A percentile compares a stretch with the other conserved stretches of the same genome.
Conservation (phyloP, 2,329 filamentous ascomycete genomes). For the Coleophoma crateriformis region DNA sequence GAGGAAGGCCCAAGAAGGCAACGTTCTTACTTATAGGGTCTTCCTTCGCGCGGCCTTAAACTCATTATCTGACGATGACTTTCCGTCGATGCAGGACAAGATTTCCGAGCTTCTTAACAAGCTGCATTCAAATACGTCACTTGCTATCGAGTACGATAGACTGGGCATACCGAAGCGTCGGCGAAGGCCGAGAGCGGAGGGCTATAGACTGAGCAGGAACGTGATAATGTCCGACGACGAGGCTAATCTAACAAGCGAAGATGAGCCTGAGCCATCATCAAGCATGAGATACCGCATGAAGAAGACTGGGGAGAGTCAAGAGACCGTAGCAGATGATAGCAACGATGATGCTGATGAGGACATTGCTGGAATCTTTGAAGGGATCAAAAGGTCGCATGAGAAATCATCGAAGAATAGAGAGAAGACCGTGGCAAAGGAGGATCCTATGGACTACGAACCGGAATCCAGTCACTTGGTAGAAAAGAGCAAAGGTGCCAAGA, state of each 20-base stretch:
- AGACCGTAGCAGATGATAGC: background rate
- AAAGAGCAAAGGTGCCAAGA: background rate
- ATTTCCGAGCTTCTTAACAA: background rate
- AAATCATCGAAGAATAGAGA: background rate
- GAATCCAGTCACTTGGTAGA: background rate
- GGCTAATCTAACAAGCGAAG: background rate
- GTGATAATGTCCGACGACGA: constrained; percentile 1
- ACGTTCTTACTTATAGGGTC: constrained; percentile 22
- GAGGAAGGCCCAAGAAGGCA: constrained; percentile 25
- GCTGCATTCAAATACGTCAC: background rate
- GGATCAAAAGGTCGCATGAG: background rate
- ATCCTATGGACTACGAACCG: background rate
- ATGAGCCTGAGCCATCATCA: background rate
- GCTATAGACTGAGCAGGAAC: background rate
- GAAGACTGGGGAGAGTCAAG: constrained; percentile 7
- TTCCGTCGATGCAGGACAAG: background rate
- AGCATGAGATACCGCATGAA: constrained; percentile 11
- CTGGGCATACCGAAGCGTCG: background rate
- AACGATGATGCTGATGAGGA: background rate
- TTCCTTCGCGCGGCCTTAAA: background rate
- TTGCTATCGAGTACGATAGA: background rate
- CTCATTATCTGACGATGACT: background rate
- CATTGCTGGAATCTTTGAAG: background rate
- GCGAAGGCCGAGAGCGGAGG: background rate
- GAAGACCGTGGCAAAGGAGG: background rate